These are phyloP conservation scores for Aspergillus incahuasiensis DNA, from an alignment of 495 filamentous ascomycete genomes.

Conservation along the genomic window DNA sequence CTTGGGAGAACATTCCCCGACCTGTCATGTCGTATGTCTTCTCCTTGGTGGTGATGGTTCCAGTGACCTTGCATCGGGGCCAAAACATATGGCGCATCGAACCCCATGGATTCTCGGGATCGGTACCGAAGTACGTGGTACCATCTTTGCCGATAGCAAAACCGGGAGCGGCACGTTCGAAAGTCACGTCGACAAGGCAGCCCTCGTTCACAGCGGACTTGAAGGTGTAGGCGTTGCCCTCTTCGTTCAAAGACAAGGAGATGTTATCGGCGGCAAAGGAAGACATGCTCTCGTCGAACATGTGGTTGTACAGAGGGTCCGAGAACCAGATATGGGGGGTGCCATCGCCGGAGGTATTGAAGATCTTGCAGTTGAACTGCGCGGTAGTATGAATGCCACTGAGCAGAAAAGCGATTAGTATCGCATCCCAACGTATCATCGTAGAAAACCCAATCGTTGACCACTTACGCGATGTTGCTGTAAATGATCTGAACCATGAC, in stretches of 20 bases:
- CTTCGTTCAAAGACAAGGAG: constrained; percentile 76
- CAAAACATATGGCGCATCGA: constrained; percentile 88
- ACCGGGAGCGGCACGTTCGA: constrained; percentile 71
- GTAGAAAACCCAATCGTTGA: no score
- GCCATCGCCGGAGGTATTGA: constrained; percentile 64
- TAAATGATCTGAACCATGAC: constrained; percentile 90
- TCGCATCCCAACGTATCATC: no score
- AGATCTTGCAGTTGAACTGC: constrained; percentile 90
- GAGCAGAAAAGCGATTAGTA: constrained; percentile 2
- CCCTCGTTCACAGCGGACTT: constrained; percentile 76
- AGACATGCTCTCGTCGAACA: constrained; percentile 78
- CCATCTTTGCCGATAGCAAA: constrained; percentile 86
- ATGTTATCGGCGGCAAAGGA: constrained; percentile 80
- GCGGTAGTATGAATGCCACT: constrained; percentile 86
- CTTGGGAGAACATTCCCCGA: constrained; percentile 69
- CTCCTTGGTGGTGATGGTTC: constrained; percentile 76
- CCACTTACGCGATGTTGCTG: constrained; percentile 88
- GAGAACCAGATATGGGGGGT: constrained; percentile 70
- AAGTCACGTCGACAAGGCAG: constrained; percentile 74
- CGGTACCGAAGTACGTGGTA: constrained; percentile 78
- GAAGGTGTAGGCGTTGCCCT: constrained; percentile 74
- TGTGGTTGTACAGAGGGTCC: constrained; percentile 66
- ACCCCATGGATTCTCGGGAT: constrained; percentile 82
- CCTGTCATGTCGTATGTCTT: constrained; percentile 81
- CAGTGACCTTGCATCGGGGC: constrained; percentile 78